These are phyloP conservation scores for Leccinum cinnamomeum DNA, from an alignment of 1,284 basidiomycete genomes.

Conservation along the genomic window DNA sequence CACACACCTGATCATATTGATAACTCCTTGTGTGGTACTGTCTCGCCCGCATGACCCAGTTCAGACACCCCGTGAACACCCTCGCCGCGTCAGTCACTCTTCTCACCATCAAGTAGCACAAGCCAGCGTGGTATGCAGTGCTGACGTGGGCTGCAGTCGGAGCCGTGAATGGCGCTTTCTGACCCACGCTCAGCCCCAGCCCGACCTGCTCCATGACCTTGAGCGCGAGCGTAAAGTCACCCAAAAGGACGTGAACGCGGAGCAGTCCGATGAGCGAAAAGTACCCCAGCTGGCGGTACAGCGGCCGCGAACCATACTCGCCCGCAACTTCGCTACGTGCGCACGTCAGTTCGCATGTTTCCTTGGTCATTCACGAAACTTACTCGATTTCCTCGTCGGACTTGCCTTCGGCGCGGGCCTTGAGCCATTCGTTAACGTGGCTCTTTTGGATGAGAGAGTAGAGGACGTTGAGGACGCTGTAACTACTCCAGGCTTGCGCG, in stretches of 20 bases:
- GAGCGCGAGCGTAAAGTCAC: slow-evolving; percentile 94
- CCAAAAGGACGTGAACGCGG: slow-evolving; percentile 93
- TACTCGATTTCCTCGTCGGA: slow-evolving; percentile 81
- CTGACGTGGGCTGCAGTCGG: slow-evolving; percentile 92
- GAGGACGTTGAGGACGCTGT: slow-evolving; percentile 95
- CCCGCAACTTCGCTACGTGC: slow-evolving; percentile 78
- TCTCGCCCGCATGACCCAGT: slow-evolving; percentile 90
- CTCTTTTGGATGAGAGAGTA: slow-evolving; percentile 98
- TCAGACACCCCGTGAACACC: slow-evolving; percentile 89
- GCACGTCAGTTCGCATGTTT: slow-evolving; percentile 7
- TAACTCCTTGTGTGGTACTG: slow-evolving; percentile 96
- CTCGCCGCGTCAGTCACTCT: slow-evolving; percentile 95
- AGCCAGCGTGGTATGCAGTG: slow-evolving; percentile 93
- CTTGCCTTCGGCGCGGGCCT: slow-evolving; percentile 79
- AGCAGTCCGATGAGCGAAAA: slow-evolving; percentile 95
- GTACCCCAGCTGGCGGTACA: slow-evolving; percentile 97
- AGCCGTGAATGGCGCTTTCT: slow-evolving; percentile 85
- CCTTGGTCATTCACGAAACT: slow-evolving; percentile 33
- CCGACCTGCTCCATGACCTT: slow-evolving; percentile 96
- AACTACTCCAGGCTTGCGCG: slow-evolving; percentile 88
- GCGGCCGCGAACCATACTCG: slow-evolving; percentile 86
- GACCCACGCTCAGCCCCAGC: slow-evolving; percentile 84
- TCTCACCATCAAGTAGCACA: slow-evolving; percentile 73
- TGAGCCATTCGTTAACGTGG: slow-evolving; percentile 91
- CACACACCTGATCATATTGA: slow-evolving; percentile 87